These are phyloP conservation scores for Pittosporum tobira DNA, from an alignment of 129 eudicot species.

Conservation along the genomic window DNA sequence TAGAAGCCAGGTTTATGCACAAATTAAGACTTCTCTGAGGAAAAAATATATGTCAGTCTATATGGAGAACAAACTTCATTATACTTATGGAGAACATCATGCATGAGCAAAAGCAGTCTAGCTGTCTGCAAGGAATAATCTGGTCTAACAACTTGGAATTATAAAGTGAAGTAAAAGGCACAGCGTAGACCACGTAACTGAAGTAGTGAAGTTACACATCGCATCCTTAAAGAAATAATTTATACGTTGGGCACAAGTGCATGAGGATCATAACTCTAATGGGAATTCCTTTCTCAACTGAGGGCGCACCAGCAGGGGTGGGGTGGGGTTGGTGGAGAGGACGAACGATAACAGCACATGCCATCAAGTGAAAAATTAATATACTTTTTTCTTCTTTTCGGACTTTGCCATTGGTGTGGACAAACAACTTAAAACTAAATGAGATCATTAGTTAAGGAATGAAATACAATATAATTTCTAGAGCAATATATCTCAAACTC, in stretches of 20 bases:
- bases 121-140: not conserved
- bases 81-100: not conserved
- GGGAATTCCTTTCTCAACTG: not conserved
- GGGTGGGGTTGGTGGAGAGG: too few relatives aligned
- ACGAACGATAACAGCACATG: not conserved
- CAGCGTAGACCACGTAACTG: not conserved
- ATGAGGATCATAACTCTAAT: too few relatives aligned
- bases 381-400: not conserved
- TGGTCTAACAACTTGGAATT: not conserved
- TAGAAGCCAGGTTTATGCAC: not conserved
- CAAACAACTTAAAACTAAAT: not conserved
- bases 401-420: not conserved
- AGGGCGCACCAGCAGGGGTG: not conserved
- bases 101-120: conserved; percentile 1
- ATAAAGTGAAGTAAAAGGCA: not conserved
- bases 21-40: not conserved
- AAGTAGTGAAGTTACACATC: not conserved
- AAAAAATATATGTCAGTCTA: too few relatives aligned
- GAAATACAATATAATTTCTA: not conserved
- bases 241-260: too few relatives aligned
- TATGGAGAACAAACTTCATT: too few relatives aligned
- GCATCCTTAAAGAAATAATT: not conserved
- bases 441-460: not conserved
- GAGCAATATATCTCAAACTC: not conserved
- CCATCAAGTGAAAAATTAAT: not conserved